phyloP scores from a whole-genome alignment of 129 eudicot species.

The Lonicera japonica region DNA sequence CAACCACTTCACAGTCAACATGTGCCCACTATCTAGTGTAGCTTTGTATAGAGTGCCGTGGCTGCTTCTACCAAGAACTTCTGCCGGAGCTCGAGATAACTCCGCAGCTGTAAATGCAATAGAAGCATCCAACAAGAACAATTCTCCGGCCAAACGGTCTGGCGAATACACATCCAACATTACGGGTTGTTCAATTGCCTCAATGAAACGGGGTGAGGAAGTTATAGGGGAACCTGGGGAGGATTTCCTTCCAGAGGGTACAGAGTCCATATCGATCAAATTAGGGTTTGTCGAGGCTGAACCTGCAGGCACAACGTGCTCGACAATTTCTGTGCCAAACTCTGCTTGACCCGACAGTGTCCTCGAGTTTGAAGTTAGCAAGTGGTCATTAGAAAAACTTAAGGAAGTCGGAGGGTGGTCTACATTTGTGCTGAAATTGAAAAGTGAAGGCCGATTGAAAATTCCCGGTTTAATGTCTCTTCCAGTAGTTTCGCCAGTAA shows the following conservation, averaged over 20 bases:
- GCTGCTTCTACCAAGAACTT: constrained; percentile 97
- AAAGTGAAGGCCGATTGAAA: constrained; percentile 50
- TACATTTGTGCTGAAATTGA: constrained; percentile 26
- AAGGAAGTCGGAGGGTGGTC: constrained; percentile 51
- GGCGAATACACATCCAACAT: constrained; percentile 88
- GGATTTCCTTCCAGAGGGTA: constrained; percentile 72
- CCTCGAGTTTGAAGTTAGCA: constrained; percentile 76
- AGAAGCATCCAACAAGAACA: constrained; percentile 67
- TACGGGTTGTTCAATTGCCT: constrained; percentile 62
- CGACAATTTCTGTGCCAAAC: constrained; percentile 40
- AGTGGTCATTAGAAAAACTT: constrained; percentile 82
- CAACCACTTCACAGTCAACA: constrained; percentile 94
- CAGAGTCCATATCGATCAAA: constrained; percentile 37
- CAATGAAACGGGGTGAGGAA: constrained; percentile 74
- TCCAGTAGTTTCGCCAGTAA: constrained; percentile 43
- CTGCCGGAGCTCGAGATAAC: constrained; percentile 95
- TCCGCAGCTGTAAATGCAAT: constrained; percentile 85
- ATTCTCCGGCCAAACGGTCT: constrained; percentile 89
- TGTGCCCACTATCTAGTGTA: constrained; percentile 71
- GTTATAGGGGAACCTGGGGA: constrained; percentile 71
- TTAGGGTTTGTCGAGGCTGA: constrained; percentile 39
- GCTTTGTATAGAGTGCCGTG: constrained; percentile 98
- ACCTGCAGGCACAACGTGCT: constrained; percentile 38
- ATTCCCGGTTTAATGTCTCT: constrained; percentile 59
- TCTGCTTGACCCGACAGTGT: constrained; percentile 74